Percentiles rank a stretch among this genome's conserved stretches.
These are phyloP conservation scores for Allomyces arbusculus DNA, from an alignment of 192 early-diverging fungal genomes.

Conservation along the genomic window DNA sequence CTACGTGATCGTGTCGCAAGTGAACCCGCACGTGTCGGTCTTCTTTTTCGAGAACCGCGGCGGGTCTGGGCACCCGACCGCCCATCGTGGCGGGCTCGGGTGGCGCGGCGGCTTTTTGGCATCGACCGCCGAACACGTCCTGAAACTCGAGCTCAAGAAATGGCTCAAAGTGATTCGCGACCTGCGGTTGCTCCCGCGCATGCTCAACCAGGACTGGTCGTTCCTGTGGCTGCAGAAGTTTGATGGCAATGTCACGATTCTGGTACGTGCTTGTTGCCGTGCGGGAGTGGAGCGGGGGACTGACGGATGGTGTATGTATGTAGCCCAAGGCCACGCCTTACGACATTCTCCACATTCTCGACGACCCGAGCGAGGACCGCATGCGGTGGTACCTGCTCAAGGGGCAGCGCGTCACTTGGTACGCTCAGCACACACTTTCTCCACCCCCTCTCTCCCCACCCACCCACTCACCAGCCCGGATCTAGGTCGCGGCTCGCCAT, in stretches of 20 bases:
- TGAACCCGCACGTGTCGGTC: constrained; percentile 70
- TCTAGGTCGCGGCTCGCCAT: constrained; percentile 40
- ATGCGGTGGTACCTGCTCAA: constrained; percentile 26
- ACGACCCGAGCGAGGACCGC: constrained; percentile 23
- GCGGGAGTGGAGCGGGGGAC: neutral
- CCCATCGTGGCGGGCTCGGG: constrained; percentile 45
- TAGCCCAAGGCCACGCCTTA: neutral
- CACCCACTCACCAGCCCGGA: constrained; percentile 4
- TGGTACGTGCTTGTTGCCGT: constrained; percentile 15
- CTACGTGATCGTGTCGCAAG: constrained; percentile 65
- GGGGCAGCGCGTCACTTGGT: constrained; percentile 37
- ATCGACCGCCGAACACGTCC: constrained; percentile 50
- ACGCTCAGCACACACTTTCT: constrained; percentile 25
- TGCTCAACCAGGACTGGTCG: constrained; percentile 60
- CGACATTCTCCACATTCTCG: neutral
- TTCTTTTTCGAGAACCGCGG: constrained; percentile 75
- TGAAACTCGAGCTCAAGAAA: constrained; percentile 71
- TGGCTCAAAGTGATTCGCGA: constrained; percentile 65
- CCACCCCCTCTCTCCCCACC: no score
- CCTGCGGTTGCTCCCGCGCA: constrained; percentile 50
- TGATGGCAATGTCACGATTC: constrained; percentile 71
- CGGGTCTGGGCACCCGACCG: constrained; percentile 48
- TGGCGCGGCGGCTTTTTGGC: constrained; percentile 79
- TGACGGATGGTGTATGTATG: neutral
- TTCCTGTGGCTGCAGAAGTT: constrained; percentile 74